These are phyloP conservation scores for Globisporangium nagaii DNA, from an alignment of 352 stramenopile species.

Conservation along the genomic window DNA sequence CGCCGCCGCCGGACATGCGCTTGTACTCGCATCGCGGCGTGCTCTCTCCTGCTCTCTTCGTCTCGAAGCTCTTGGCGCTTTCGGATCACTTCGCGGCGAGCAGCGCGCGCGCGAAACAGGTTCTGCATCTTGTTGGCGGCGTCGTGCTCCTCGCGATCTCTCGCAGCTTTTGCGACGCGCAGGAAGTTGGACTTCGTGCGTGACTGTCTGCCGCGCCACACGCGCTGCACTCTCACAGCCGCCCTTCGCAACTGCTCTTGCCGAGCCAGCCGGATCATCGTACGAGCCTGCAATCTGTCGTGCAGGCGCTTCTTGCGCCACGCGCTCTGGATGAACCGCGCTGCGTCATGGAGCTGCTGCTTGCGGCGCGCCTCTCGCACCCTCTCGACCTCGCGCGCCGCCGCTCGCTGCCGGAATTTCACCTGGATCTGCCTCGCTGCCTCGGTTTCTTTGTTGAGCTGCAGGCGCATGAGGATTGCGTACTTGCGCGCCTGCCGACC, in stretches of 20 bases:
- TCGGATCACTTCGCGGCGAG: conserved; percentile 24
- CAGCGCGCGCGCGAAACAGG: conserved; percentile 40
- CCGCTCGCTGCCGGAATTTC: conserved; percentile 33
- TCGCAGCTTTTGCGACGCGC: conserved; percentile 21
- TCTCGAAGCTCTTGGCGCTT: conserved; percentile 33
- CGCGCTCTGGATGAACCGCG: conserved; percentile 31
- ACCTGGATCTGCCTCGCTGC: conserved; percentile 59
- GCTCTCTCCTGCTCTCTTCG: conserved; percentile 23
- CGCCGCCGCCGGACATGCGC: conserved; percentile 26
- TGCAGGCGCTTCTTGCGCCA: conserved; percentile 41
- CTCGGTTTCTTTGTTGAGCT: conserved; percentile 45
- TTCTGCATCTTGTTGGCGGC: conserved; percentile 62
- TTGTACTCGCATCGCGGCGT: conserved; percentile 41
- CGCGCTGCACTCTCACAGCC: conserved; percentile 62
- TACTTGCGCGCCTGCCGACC: conserved; percentile 51
- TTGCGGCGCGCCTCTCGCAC: conserved; percentile 13
- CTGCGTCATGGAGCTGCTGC: conserved; percentile 19
- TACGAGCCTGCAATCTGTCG: conserved; percentile 19
- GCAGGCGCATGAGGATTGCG: conserved; percentile 31
- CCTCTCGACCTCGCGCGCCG: conserved; percentile 1
- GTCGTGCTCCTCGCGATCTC: conserved; percentile 29
- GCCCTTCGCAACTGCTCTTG: conserved; percentile 15
- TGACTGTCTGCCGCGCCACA: conserved; percentile 55
- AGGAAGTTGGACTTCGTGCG: conserved; percentile 22
- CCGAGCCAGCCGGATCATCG: conserved; percentile 7